Conservation (phyloP, 148 eudicot species). For the Nepenthes mirabilis region DNA sequence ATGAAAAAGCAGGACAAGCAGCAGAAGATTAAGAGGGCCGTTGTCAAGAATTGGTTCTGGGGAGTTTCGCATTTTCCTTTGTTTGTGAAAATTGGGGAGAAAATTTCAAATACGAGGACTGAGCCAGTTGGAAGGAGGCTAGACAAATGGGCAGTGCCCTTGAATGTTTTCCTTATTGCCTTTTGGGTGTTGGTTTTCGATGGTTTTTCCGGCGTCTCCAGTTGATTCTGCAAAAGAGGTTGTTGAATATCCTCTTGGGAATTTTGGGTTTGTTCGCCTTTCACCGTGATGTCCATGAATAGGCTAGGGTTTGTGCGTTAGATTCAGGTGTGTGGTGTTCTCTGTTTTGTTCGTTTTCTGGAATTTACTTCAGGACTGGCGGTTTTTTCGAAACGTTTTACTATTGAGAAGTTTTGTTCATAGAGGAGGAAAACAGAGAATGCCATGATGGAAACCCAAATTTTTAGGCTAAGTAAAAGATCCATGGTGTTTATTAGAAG, state of each 20-base stretch:
- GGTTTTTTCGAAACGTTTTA: no score
- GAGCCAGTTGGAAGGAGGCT: slow-evolving; percentile 76
- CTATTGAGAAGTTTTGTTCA: no score
- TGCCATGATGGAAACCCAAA: no score
- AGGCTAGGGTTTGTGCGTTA: no score
- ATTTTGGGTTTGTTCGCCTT: slow-evolving; percentile 6
- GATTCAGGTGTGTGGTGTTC: no score
- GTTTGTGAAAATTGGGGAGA: slow-evolving; percentile 47
- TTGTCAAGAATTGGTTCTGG: slow-evolving; percentile 17
- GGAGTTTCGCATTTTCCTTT: slow-evolving; percentile 35
- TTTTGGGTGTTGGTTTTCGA: slow-evolving; percentile 37
- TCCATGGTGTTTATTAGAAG: no score
- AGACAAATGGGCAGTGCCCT: slow-evolving; percentile 32
- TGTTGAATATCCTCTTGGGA: slow-evolving; percentile 18
- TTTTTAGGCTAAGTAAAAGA: no score
- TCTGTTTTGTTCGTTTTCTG: no score
- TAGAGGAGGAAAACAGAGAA: no score
- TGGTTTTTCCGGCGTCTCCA: slow-evolving; percentile 8
- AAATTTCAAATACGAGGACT: slow-evolving; percentile 52
- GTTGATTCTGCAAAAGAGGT: slow-evolving; percentile 24
- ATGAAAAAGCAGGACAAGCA: slow-evolving; percentile 35
- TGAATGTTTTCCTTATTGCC: slow-evolving; percentile 35
- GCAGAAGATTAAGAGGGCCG: slow-evolving; percentile 24
- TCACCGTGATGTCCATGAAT: slow-evolving; percentile 3
- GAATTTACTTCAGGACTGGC: no score